Conservation (phyloP, 2,329 filamentous ascomycete genomes). For the Microdochium trichocladiopsis region DNA sequence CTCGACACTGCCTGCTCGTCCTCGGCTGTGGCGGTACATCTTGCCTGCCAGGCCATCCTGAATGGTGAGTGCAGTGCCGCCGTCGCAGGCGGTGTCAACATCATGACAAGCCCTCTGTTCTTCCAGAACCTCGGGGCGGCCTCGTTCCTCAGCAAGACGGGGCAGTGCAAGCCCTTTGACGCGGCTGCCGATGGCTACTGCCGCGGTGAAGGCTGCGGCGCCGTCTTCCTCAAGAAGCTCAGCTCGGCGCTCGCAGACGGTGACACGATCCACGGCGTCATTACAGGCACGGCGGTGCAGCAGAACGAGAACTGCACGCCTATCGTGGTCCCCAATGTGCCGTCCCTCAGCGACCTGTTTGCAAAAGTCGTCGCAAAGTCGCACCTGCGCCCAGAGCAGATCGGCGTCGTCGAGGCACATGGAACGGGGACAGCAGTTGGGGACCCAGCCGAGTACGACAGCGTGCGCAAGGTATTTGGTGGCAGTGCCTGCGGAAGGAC, state of each 20-base stretch:
- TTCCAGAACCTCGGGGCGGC: slow-evolving; percentile 15
- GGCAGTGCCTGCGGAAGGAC: slow-evolving; percentile 1
- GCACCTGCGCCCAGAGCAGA: slow-evolving; percentile 12
- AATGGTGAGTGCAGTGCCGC: slow-evolving; percentile 19
- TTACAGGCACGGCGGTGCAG: slow-evolving; percentile 28
- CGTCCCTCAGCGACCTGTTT: slow-evolving; percentile 21
- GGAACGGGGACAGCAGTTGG: slow-evolving; percentile 35
- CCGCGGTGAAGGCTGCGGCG: slow-evolving; percentile 37
- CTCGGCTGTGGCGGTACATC: slow-evolving; percentile 26
- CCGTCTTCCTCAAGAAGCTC: slow-evolving; percentile 39
- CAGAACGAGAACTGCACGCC: slow-evolving; percentile 31
- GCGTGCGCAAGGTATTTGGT: slow-evolving; percentile 13
- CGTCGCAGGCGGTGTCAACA: slow-evolving; percentile 20
- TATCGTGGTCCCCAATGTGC: slow-evolving; percentile 28
- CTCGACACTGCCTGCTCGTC: slow-evolving; percentile 30
- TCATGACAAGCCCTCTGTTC: slow-evolving; percentile 16
- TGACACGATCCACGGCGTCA: slow-evolving; percentile 33
- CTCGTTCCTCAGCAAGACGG: slow-evolving; percentile 17
- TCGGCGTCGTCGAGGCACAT: slow-evolving; percentile 29
- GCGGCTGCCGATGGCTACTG: slow-evolving; percentile 41
- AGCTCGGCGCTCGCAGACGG: slow-evolving; percentile 36
- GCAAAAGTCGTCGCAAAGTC: slow-evolving; percentile 18
- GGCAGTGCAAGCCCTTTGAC: slow-evolving; percentile 25
- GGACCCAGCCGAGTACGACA: slow-evolving; percentile 23
- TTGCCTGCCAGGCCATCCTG: slow-evolving; percentile 22